phyloP scores from a whole-genome alignment of 306 rosid species.

The Vigna unguiculata region DNA sequence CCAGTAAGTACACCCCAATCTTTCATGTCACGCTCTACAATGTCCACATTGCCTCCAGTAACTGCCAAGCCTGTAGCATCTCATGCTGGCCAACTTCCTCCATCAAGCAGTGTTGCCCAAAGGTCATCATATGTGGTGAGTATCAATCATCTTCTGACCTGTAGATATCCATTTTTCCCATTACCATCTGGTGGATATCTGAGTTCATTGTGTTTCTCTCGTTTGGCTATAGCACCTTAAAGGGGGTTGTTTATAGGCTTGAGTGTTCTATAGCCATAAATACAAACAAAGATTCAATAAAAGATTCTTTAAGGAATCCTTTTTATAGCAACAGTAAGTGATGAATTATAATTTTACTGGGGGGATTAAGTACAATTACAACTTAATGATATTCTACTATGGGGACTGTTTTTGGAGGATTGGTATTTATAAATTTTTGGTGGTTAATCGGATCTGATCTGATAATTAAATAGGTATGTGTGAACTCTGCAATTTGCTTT shows the following conservation, averaged over 20 bases:
- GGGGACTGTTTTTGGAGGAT: slow-evolving; percentile 1
- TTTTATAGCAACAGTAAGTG: background rate
- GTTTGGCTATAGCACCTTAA: background rate
- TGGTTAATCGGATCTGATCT: slow-evolving; percentile 8
- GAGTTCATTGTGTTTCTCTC: slow-evolving; percentile 25
- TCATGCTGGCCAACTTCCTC: slow-evolving; percentile 70
- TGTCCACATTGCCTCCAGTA: slow-evolving; percentile 66
- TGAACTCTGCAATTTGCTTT: slow-evolving; percentile 17
- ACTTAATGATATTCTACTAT: background rate
- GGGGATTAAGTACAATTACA: background rate
- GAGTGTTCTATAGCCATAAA: background rate
- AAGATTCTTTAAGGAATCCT: slow-evolving; percentile 4
- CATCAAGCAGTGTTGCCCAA: slow-evolving; percentile 55
- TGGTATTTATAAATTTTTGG: background rate
- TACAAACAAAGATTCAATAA: background rate
- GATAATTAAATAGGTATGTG: background rate
- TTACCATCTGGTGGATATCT: slow-evolving; percentile 35
- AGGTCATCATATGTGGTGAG: slow-evolving; percentile 69
- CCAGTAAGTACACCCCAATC: slow-evolving; percentile 52
- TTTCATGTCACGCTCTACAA: slow-evolving; percentile 56
- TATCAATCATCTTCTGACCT: slow-evolving; percentile 41
- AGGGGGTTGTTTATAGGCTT: background rate
- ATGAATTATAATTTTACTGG: background rate
- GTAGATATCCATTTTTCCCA: slow-evolving; percentile 8
- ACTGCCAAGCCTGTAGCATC: slow-evolving; percentile 65